Evolutionary conservation across 1,284 basidiomycete species (phyloP).

Genomic region (Sanghuangporus baumii): DNA sequence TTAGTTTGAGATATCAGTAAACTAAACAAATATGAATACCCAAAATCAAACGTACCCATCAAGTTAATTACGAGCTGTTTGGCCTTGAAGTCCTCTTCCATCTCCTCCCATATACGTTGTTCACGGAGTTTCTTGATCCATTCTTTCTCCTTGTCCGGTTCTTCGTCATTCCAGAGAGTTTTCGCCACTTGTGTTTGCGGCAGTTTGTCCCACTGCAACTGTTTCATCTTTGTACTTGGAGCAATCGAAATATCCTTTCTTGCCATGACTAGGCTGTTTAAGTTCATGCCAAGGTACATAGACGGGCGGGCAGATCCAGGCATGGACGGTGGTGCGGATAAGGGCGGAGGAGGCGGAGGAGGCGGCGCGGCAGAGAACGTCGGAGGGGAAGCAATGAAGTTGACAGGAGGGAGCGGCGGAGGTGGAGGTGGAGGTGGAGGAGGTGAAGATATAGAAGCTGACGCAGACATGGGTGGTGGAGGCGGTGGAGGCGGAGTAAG

Average conservation of each 20-base stretch:
- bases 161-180: constrained; percentile 80
- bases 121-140: constrained; percentile 75
- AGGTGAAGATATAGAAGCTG: constrained; percentile 20
- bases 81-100: constrained; percentile 98
- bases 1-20: not conserved
- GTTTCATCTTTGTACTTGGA: constrained; percentile 92
- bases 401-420: constrained; percentile 25
- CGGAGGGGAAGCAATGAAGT: constrained; percentile 20
- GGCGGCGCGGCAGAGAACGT: constrained; percentile 28
- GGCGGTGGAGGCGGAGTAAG: constrained; percentile 25
- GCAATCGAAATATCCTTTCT: constrained; percentile 86
- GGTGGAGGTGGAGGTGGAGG: constrained; percentile 21
- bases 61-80: constrained; percentile 87
- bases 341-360: constrained; percentile 34
- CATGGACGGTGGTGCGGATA: constrained; percentile 42
- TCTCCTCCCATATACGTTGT: constrained; percentile 90
- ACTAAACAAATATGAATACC: not conserved
- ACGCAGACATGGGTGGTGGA: constrained; percentile 30
- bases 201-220: constrained; percentile 98
- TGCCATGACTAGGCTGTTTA: constrained; percentile 48
- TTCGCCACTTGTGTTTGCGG: constrained; percentile 78
- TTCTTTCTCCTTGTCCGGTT: constrained; percentile 64
- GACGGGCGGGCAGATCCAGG: constrained; percentile 53
- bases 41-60: constrained; percentile 46
- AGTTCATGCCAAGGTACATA: constrained; percentile 50